Base-by-base conservation (phyloP, 352 stramenopile genomes). In the Globisporangium paddicum region DNA sequence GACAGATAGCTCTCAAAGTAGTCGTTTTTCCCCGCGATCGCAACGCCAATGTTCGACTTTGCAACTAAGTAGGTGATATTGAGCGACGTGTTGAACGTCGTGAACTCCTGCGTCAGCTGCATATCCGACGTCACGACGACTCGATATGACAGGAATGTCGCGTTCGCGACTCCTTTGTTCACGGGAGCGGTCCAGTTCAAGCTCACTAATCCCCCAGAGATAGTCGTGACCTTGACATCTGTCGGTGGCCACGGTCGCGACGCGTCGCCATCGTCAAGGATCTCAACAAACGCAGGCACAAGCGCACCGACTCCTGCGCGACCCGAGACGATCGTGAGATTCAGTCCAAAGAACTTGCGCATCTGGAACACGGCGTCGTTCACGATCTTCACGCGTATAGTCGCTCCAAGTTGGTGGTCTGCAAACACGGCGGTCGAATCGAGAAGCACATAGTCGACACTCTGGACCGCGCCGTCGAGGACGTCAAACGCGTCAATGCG, bases 231-330 rank as follows among this genome's bases (percentile, higher is more conserved):
- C 7, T 50, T 50, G 32, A 85, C 16, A 6, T 25, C 44, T 19
- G 56, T 68, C 0, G 67, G 64, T 6, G 59, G 23, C 38, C 65
- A 62, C 0, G 78, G 76, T 34, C 69, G 52, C 1, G 78, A 88
- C 0, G 64, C 50, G 44, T 88, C 78, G 23, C 73, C 72, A 45
- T 88, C 78, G 53, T 88, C 78, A 0, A 70, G 16, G 23, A 88
- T 82, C 5, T 80, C 62, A 14, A 88, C 40, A n/a, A 65, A 28
- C 3, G 50, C 56, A 2, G 57, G 41, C 10, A 34, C 16, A 5
- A 40, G 4, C 4, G 51, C 32, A 2, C 62, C 70, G n/a, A 87
- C 18, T 7, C 18, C 13, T 8, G 73, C 64, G 11, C 64, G 62
- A 5, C 78, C 73, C 14, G 50, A 64, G 0, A 63, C 32, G 1